phyloP scores from a whole-genome alignment of 2,329 filamentous ascomycete genomes.

The Rugonectria rugulosa region DNA sequence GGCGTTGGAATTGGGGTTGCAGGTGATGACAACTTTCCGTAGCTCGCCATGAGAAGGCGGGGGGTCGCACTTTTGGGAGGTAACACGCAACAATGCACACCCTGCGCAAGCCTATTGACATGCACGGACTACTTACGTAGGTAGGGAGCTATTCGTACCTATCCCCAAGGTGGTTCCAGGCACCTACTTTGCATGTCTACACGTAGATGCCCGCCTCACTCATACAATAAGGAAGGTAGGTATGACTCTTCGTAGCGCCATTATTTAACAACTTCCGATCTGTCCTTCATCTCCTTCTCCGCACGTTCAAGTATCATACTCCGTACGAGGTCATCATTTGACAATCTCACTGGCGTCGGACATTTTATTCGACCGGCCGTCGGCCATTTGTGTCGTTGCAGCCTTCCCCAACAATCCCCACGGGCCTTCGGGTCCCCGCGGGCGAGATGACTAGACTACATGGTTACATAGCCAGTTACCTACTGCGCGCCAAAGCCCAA shows the following conservation, averaged over 20 bases:
- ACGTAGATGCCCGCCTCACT: too few species aligned
- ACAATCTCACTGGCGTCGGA: not conserved
- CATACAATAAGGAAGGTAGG: too few species aligned
- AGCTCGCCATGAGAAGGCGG: too few species aligned
- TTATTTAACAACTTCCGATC: slow-evolving; percentile 33
- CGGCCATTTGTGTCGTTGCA: slow-evolving; percentile 1
- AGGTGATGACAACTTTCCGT: too few species aligned
- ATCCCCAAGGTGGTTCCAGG: too few species aligned
- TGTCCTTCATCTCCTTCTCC: slow-evolving; percentile 27
- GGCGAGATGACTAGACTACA: not conserved
- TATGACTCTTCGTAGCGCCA: too few species aligned
- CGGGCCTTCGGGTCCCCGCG: slow-evolving; percentile 12
- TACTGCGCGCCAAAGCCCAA: too few species aligned
- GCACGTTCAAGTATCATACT: not conserved
- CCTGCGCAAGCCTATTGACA: not conserved
- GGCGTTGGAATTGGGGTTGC: not conserved
- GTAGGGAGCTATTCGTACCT: too few species aligned
- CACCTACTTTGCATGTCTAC: too few species aligned
- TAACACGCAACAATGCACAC: too few species aligned
- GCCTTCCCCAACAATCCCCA: slow-evolving; percentile 11
- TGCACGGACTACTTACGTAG: too few species aligned
- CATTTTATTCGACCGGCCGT: not conserved
- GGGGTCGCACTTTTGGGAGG: slow-evolving; percentile 4
- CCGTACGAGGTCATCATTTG: slow-evolving; percentile 19
- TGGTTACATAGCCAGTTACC: too few species aligned